A percentile compares a stretch with the other conserved stretches of the same genome.
Conservation (phyloP, 768 basidiomycete species). For the Rhodotorula taiwanensis region DNA sequence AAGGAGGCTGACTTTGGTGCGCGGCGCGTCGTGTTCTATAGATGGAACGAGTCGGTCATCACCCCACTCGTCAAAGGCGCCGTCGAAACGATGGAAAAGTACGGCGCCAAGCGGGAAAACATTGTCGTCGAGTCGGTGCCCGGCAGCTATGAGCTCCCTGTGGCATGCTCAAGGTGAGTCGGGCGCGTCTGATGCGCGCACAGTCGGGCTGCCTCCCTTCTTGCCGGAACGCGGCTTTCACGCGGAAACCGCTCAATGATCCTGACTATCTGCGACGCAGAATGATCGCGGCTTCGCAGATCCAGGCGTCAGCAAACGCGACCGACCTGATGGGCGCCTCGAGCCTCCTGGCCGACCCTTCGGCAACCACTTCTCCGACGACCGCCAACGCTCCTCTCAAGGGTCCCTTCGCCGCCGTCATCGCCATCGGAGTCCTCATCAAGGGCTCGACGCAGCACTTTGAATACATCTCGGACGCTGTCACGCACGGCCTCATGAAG, state of each 20-base stretch:
- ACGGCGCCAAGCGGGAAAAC: constrained; percentile 80
- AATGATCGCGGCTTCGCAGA: constrained; percentile 77
- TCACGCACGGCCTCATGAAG: constrained; percentile 88
- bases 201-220: too few species aligned
- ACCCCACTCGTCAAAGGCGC: constrained; percentile 76
- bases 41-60: constrained; percentile 87
- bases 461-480: constrained; percentile 94
- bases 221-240: too few species aligned
- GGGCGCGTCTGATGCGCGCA: too few species aligned
- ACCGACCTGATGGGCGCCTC: constrained; percentile 66
- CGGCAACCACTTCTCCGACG: constrained; percentile 52
- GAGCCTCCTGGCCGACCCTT: constrained; percentile 48
- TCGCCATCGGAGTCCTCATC: constrained; percentile 96
- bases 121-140: constrained; percentile 88
- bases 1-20: too few species aligned
- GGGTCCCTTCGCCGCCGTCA: constrained; percentile 84
- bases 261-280: constrained; percentile 48
- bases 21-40: not conserved
- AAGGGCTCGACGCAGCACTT: constrained; percentile 99
- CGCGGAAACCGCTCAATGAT: too few species aligned
- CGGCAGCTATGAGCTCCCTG: constrained; percentile 88
- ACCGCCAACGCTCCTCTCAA: constrained; percentile 44
- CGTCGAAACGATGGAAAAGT: constrained; percentile 67
- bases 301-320: constrained; percentile 69
- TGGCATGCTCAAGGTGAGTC: constrained; percentile 71